phyloP scores from a whole-genome alignment of 2,329 filamentous ascomycete species.

The Aspergillus flavus region DNA sequence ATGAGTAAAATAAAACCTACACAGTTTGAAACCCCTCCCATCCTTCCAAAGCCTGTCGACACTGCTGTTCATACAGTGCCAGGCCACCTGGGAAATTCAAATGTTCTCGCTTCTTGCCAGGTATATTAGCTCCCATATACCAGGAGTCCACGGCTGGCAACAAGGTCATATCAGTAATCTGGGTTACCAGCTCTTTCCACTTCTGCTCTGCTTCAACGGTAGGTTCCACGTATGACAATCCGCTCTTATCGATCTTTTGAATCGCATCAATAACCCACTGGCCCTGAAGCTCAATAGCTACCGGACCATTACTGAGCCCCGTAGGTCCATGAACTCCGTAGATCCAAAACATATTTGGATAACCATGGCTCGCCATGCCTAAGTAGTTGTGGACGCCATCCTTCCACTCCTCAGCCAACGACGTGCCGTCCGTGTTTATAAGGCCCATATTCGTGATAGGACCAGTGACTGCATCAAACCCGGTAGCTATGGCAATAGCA shows the following conservation, averaged over 20 bases:
- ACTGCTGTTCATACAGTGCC: not conserved
- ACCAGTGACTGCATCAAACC: slow-evolving; percentile 45
- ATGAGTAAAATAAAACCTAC: not conserved
- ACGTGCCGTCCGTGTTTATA: slow-evolving; percentile 28
- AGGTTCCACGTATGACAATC: slow-evolving; percentile 56
- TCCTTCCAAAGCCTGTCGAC: not conserved
- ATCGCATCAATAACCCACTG: slow-evolving; percentile 59
- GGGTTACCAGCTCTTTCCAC: slow-evolving; percentile 55
- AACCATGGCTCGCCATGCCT: slow-evolving; percentile 45
- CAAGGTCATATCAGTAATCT: slow-evolving; percentile 50
- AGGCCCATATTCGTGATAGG: slow-evolving; percentile 39
- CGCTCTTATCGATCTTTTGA: slow-evolving; percentile 49
- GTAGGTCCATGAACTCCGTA: slow-evolving; percentile 62
- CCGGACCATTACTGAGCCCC: slow-evolving; percentile 58
- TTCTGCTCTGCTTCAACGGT: slow-evolving; percentile 47
- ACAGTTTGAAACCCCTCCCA: not conserved
- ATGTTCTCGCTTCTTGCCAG: slow-evolving; percentile 58
- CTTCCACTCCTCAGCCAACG: slow-evolving; percentile 39
- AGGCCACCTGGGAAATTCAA: slow-evolving; percentile 47
- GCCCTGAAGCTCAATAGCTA: slow-evolving; percentile 57
- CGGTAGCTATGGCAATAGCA: slow-evolving; percentile 44
- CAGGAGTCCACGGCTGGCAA: slow-evolving; percentile 52
- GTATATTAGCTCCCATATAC: slow-evolving; percentile 61
- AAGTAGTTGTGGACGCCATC: slow-evolving; percentile 43
- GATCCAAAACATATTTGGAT: slow-evolving; percentile 55